Percentiles rank a stretch among this genome's conserved stretches.
phyloP scores from a whole-genome alignment of 2,329 filamentous ascomycete genomes.

The Clarireedia sp. region DNA sequence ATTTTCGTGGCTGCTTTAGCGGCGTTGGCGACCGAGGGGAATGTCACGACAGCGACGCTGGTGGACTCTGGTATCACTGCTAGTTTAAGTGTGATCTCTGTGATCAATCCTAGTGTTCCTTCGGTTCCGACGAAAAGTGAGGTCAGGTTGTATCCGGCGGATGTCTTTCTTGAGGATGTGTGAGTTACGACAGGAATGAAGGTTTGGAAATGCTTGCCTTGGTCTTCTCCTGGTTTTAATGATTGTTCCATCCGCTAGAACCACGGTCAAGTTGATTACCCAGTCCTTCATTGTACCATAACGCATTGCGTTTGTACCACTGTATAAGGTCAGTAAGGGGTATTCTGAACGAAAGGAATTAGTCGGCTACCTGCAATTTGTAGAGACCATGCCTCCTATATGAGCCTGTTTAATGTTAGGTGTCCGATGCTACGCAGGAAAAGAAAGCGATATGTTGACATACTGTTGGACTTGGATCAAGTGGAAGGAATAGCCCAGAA shows the following conservation, averaged over 20 bases:
- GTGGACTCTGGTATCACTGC: constrained; percentile 66
- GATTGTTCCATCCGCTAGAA: constrained; percentile 67
- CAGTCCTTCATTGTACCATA: constrained; percentile 86
- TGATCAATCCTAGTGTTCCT: constrained; percentile 72
- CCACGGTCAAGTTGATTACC: constrained; percentile 75
- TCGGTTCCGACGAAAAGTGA: constrained; percentile 72
- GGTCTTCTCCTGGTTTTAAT: constrained; percentile 71
- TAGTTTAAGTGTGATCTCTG: constrained; percentile 76
- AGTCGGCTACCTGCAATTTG: constrained; percentile 45
- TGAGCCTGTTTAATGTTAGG: constrained; percentile 40
- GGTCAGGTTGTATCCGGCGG: constrained; percentile 76
- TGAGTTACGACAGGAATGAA: too few species aligned
- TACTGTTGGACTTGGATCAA: constrained; percentile 60
- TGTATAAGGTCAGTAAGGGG: constrained; percentile 23
- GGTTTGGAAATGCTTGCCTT: constrained; percentile 29
- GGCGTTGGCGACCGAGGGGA: constrained; percentile 66
- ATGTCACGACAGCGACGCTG: constrained; percentile 69
- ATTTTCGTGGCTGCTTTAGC: constrained; percentile 64
- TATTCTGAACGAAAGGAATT: not conserved
- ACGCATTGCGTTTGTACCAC: constrained; percentile 69
- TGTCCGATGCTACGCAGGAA: too few species aligned
- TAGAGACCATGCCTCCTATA: constrained; percentile 77
- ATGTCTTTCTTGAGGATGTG: constrained; percentile 47
- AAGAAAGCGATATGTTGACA: not conserved
- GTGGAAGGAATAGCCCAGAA: constrained; percentile 77